Conservation (phyloP, 805 yeast genomes). For the Brettanomyces bruxellensis region DNA sequence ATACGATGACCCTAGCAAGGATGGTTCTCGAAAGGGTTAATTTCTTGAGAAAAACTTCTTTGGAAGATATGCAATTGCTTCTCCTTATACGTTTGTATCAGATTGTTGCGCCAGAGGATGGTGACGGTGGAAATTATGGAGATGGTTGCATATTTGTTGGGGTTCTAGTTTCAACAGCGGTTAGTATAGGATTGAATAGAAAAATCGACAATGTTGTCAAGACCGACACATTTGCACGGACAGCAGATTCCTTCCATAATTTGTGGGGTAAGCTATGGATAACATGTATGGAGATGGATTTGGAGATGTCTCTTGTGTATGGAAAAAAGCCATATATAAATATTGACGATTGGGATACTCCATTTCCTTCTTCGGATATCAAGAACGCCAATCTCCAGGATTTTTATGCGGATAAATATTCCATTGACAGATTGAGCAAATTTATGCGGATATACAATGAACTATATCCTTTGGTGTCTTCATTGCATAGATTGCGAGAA, state of each 20-base stretch:
- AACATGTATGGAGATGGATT: constrained; percentile 14
- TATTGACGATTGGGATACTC: constrained; percentile 11
- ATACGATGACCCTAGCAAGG: constrained; percentile 29
- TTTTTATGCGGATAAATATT: constrained; percentile 13
- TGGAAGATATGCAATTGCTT: constrained; percentile 36
- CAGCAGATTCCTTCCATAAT: constrained; percentile 10
- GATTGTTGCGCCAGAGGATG: constrained; percentile 37
- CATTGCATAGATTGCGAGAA: constrained; percentile 12
- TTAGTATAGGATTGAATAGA: constrained; percentile 36
- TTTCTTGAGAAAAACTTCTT: constrained; percentile 28
- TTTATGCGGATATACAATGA: constrained; percentile 10
- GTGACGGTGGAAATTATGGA: constrained; percentile 37
- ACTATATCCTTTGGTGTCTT: constrained; percentile 13
- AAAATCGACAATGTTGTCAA: constrained; percentile 15
- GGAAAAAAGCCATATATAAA: constrained; percentile 17
- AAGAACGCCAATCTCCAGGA: constrained; percentile 8
- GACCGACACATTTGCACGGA: background rate
- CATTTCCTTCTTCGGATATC: constrained; percentile 8
- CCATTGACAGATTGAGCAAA: constrained; percentile 11
- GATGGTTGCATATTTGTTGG: constrained; percentile 31
- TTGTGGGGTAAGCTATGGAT: constrained; percentile 25
- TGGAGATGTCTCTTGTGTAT: constrained; percentile 11
- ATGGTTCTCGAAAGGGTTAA: constrained; percentile 31
- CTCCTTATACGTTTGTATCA: constrained; percentile 32
- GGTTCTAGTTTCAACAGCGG: constrained; percentile 30